Conservation (phyloP, 352 stramenopile species). For the Phytopythium boreale region DNA sequence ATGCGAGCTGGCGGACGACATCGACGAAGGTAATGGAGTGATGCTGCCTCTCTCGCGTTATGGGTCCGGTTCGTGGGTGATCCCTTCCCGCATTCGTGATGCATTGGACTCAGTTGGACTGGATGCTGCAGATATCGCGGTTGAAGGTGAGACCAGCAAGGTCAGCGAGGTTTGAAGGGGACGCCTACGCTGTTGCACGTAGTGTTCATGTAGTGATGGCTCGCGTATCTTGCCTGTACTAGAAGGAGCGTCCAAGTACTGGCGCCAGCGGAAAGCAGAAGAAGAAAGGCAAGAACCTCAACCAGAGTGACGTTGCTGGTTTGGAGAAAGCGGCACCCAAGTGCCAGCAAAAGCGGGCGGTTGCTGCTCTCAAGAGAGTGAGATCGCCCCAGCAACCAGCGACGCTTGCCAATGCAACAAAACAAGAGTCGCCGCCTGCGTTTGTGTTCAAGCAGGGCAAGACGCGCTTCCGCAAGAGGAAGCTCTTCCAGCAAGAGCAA, state of each 20-base stretch:
- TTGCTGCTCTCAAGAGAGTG: not conserved
- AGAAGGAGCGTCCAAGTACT: not conserved
- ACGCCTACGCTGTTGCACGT: not conserved
- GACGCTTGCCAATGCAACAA: conserved; percentile 13
- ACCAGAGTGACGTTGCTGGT: not conserved
- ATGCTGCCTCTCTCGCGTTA: not conserved
- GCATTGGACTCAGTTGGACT: not conserved
- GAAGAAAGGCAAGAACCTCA: not conserved
- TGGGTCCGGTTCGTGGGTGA: not conserved
- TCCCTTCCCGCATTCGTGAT: not conserved
- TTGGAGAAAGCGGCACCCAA: not conserved
- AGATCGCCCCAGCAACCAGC: not conserved
- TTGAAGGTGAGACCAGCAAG: not conserved
- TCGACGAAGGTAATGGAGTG: not conserved
- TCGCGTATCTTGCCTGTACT: not conserved
- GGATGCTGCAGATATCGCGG: not conserved
- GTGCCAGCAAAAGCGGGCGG: not conserved
- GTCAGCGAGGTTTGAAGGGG: not conserved
- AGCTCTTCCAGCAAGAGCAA: conserved; percentile 22
- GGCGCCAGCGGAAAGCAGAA: not conserved
- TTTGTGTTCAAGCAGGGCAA: conserved; percentile 50
- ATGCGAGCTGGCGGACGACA: not conserved
- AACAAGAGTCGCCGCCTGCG: conserved; percentile 44
- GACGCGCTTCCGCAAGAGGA: conserved; percentile 44
- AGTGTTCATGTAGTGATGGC: not conserved